A percentile compares a stretch with the other conserved stretches of the same genome.
Conservation (phyloP, 768 basidiomycete species). For the Mycena epipterygia region DNA sequence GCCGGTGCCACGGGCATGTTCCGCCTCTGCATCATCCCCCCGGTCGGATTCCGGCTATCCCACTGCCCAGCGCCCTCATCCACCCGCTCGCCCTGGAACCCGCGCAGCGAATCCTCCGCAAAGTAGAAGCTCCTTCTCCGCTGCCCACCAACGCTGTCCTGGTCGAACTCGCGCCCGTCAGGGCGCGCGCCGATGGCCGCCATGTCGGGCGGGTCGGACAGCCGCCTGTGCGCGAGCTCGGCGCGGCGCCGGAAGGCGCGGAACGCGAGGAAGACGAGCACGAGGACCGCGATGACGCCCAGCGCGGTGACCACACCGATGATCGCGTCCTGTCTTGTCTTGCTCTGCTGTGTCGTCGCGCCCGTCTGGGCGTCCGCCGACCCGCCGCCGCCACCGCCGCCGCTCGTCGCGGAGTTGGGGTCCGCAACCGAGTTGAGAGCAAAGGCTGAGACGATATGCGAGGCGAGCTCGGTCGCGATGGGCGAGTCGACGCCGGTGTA, state of each 20-base stretch:
- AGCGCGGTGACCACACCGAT: conserved; percentile 91
- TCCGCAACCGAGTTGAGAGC: conserved; percentile 63
- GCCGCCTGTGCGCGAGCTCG: conserved; percentile 77
- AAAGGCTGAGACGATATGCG: conserved; percentile 79
- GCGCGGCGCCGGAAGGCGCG: conserved; percentile 76
- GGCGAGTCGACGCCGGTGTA: conserved; percentile 65
- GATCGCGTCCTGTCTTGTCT: conserved; percentile 83
- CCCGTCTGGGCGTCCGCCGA: conserved; percentile 42
- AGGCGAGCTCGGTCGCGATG: conserved; percentile 70
- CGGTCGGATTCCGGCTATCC: conserved; percentile 45
- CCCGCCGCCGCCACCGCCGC: conserved; percentile 34
- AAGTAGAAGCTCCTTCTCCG: conserved; percentile 87
- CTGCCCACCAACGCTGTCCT: conserved; percentile 80
- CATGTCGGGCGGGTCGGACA: conserved; percentile 67
- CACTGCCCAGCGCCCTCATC: conserved; percentile 50
- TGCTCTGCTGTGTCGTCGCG: conserved; percentile 52
- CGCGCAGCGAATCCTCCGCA: conserved; percentile 86
- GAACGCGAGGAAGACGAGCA: conserved; percentile 80
- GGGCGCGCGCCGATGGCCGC: conserved; percentile 62
- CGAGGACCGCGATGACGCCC: conserved; percentile 81
- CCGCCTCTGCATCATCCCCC: conserved; percentile 70
- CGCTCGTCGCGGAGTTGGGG: conserved; percentile 45
- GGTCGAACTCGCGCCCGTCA: conserved; percentile 82
- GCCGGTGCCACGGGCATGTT: conserved; percentile 65
- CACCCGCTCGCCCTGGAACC: conserved; percentile 57